phyloP scores from a whole-genome alignment of 768 basidiomycete species.

The Lactarius pseudohatsudake region DNA sequence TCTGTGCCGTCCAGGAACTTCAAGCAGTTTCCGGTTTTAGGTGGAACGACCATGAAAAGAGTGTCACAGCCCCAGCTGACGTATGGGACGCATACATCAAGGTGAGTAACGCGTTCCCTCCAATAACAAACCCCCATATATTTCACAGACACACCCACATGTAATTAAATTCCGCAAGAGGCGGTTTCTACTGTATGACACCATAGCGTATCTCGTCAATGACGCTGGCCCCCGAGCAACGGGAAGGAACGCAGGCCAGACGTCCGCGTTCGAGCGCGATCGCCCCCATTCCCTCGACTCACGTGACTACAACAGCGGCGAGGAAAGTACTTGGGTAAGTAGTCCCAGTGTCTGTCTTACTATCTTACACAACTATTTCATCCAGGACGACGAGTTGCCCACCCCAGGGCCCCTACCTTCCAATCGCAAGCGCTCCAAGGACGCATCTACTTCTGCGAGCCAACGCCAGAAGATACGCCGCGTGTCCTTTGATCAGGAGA shows the following conservation, averaged over 20 bases:
- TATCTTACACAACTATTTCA: not conserved
- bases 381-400: not conserved
- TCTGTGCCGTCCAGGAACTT: not conserved
- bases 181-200: not conserved
- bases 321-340: not conserved
- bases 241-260: not conserved
- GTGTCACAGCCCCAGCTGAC: not conserved
- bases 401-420: not conserved
- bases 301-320: not conserved
- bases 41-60: not conserved
- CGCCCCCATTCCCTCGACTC: no score
- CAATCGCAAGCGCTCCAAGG: not conserved
- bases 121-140: not conserved
- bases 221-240: not conserved
- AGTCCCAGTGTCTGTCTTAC: not conserved
- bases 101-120: not conserved
- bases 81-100: not conserved
- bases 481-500: not conserved
- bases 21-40: not conserved
- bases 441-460: not conserved
- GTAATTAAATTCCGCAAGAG: not conserved
- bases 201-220: not conserved
- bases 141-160: not conserved
- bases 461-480: not conserved
- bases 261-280: no score